Evolutionary conservation across 2,329 filamentous ascomycete genomes (phyloP).

Genomic region (Trichoderma breve): DNA sequence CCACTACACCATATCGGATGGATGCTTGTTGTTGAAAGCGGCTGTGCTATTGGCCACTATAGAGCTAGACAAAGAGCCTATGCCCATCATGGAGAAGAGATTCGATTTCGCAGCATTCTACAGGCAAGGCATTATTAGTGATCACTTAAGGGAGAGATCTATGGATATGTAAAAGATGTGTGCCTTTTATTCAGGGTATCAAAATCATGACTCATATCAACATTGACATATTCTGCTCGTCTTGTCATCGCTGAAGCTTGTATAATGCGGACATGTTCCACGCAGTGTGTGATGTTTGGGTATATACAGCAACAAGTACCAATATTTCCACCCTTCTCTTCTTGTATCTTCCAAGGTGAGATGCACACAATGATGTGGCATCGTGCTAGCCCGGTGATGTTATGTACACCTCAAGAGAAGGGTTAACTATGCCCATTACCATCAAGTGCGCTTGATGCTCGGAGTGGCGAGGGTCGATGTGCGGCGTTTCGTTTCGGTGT

Average conservation of each 20-base stretch:
- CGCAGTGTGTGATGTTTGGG: neutral
- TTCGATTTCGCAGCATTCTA: neutral
- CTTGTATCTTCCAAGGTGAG: neutral
- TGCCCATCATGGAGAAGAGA: neutral
- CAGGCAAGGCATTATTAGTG: neutral
- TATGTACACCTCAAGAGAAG: too few relatives aligned
- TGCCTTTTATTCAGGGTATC: neutral
- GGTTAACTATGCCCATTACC: neutral
- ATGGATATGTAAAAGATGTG: neutral
- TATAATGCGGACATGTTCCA: neutral
- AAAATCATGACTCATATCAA: neutral
- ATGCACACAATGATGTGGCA: neutral
- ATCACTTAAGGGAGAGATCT: neutral
- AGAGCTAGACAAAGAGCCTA: neutral
- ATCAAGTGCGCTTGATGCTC: neutral
- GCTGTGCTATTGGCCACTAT: neutral
- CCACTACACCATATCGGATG: constrained; percentile 38
- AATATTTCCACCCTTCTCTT: neutral
- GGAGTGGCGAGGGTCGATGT: neutral
- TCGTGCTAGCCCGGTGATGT: neutral
- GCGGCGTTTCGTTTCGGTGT: neutral
- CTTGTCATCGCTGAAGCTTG: neutral
- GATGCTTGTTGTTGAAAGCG: neutral
- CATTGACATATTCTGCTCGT: neutral
- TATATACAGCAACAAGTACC: neutral